Evolutionary conservation across 495 filamentous ascomycete species (phyloP).

Genomic region (Astrocystis sublimbata): DNA sequence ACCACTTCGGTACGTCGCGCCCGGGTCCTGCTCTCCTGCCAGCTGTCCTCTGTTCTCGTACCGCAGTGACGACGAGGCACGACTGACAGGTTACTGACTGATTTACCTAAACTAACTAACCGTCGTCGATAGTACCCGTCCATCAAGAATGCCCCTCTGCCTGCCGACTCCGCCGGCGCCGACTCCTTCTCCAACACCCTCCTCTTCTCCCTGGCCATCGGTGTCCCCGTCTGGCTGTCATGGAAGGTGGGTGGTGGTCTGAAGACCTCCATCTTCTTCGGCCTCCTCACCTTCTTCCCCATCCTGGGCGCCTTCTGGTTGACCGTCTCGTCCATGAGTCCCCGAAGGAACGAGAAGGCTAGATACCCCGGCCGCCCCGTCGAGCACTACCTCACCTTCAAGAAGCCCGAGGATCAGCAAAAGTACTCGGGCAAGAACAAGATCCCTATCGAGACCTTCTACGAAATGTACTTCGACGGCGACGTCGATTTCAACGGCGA

Average conservation of each 20-base stretch:
- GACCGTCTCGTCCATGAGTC: constrained; percentile 61
- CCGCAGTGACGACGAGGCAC: neutral
- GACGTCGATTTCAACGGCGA: constrained; percentile 87
- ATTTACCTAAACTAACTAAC: too few relatives aligned
- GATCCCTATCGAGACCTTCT: constrained; percentile 84
- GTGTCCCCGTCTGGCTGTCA: constrained; percentile 66
- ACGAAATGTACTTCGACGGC: constrained; percentile 87
- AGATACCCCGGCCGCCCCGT: constrained; percentile 73
- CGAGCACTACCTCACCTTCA: constrained; percentile 83
- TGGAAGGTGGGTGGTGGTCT: constrained; percentile 70
- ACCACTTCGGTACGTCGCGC: constrained; percentile 64
- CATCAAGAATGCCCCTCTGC: constrained; percentile 79
- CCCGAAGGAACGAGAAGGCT: constrained; percentile 78
- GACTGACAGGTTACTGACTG: too few relatives aligned
- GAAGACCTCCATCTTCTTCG: constrained; percentile 72
- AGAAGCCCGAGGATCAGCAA: constrained; percentile 66
- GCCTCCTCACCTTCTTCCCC: constrained; percentile 62
- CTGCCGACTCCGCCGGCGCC: constrained; percentile 70
- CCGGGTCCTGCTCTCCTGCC: too few relatives aligned
- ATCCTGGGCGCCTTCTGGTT: constrained; percentile 74
- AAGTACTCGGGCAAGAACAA: constrained; percentile 77
- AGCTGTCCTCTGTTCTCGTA: neutral
- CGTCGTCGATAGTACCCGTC: constrained; percentile 59
- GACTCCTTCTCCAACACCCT: constrained; percentile 69
- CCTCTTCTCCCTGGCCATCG: constrained; percentile 57